Conservation (phyloP, 108 stramenopile genomes). For the Schizochytrium sp. region DNA sequence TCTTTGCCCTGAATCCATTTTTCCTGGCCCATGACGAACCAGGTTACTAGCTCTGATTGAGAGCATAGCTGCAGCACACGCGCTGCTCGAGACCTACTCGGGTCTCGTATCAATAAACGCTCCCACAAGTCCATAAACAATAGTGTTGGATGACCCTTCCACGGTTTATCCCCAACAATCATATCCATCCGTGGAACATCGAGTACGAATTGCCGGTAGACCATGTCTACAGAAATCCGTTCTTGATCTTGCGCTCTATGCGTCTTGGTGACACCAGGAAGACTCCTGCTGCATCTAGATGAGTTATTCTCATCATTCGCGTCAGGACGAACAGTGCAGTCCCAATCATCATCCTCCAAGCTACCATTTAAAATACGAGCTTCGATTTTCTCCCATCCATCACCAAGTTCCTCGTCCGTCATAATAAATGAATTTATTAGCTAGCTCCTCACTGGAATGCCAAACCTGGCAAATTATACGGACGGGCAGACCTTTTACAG, state of each 20-base stretch:
- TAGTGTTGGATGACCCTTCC: conserved; percentile 38
- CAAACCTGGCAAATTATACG: too few relatives aligned
- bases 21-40: conserved; percentile 38
- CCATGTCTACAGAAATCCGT: neutral
- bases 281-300: neutral
- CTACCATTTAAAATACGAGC: neutral
- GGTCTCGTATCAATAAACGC: neutral
- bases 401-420: neutral
- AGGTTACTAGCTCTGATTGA: conserved; percentile 39
- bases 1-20: neutral
- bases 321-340: neutral
- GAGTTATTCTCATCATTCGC: neutral
- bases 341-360: neutral
- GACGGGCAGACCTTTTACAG: too few relatives aligned
- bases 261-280: neutral
- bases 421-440: too few relatives aligned
- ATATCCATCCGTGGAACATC: conserved; percentile 41
- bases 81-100: neutral
- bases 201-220: conserved; percentile 34
- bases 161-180: neutral
- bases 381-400: conserved; percentile 16
- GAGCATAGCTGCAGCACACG: conserved; percentile 21
- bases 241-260: neutral
- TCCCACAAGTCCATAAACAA: conserved; percentile 53
- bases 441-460: too few relatives aligned